Percentiles rank a stretch among this genome's conserved stretches.
These are phyloP conservation scores for Schizonepeta tenuifolia DNA, from an alignment of 257 asterid genomes.

Conservation along the genomic window DNA sequence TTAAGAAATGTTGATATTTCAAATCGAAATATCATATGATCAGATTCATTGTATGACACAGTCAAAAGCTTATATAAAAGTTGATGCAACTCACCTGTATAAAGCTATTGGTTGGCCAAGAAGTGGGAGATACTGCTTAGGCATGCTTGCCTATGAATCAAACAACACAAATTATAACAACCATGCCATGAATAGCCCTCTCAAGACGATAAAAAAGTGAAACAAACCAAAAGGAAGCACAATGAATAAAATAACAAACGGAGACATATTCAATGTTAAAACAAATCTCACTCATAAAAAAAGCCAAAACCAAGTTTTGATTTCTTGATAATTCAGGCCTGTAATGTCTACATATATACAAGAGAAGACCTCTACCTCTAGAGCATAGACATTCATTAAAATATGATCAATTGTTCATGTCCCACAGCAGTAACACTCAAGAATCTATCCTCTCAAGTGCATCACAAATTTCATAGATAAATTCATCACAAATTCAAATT, in stretches of 20 bases:
- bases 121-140: conserved; percentile 99
- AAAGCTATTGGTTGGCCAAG: conserved; percentile 95
- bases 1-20: not conserved
- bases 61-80: not conserved
- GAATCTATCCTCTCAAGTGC: not conserved
- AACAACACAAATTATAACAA: conserved; percentile 42
- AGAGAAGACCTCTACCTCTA: too few species aligned
- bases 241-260: not conserved
- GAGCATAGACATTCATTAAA: not conserved
- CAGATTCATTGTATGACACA: not conserved
- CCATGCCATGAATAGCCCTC: conserved; percentile 10
- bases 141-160: conserved; percentile 90
- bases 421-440: conserved; percentile 1
- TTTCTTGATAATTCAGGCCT: not conserved
- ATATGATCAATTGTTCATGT: not conserved
- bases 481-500: not conserved
- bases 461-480: not conserved
- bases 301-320: conserved; percentile 7
- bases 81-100: conserved; percentile 67
- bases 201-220: conserved; percentile 16
- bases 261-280: conserved; percentile 2
- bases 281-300: conserved; percentile 14
- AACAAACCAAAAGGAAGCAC: conserved; percentile 13
- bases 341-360: too few species aligned
- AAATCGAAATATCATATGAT: not conserved